Evolutionary conservation across 768 basidiomycete species (phyloP).

Genomic region (Trichaptum fuscoviolaceum): DNA sequence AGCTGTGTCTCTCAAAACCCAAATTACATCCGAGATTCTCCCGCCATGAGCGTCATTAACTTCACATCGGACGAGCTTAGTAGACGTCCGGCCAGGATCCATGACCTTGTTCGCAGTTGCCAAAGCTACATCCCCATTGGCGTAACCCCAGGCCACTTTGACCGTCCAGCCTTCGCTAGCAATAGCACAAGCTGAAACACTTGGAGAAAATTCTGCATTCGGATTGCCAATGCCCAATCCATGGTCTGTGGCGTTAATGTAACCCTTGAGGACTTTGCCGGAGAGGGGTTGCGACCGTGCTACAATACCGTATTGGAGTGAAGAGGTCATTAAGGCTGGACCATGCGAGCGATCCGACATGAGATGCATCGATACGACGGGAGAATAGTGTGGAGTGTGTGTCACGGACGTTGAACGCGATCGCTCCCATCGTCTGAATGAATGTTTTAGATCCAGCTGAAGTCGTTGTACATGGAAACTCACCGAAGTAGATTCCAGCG

Average conservation of each 20-base stretch:
- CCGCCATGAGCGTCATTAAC: conserved; percentile 63
- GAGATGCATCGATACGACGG: conserved; percentile 54
- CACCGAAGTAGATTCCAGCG: conserved; percentile 54
- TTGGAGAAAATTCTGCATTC: conserved; percentile 67
- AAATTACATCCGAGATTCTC: conserved; percentile 48
- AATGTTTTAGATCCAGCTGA: conserved; percentile 1
- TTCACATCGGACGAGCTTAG: conserved; percentile 42
- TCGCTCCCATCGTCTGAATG: conserved; percentile 60
- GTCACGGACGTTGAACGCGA: conserved; percentile 55
- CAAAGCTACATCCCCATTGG: conserved; percentile 61
- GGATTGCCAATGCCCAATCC: conserved; percentile 67
- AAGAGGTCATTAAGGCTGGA: conserved; percentile 52
- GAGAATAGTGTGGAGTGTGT: conserved; percentile 58
- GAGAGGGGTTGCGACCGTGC: conserved; percentile 67
- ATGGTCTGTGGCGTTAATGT: conserved; percentile 53
- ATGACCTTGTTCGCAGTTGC: conserved; percentile 54
- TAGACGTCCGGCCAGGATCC: conserved; percentile 42
- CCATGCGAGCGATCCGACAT: conserved; percentile 36
- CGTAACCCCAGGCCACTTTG: conserved; percentile 69
- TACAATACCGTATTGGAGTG: conserved; percentile 63
- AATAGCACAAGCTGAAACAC: conserved; percentile 55
- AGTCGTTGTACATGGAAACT: conserved; percentile 11
- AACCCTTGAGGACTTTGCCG: conserved; percentile 66
- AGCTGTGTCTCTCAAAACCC: conserved; percentile 33
- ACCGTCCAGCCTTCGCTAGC: conserved; percentile 61